A percentile compares a stretch with the other conserved stretches of the same genome.
These are phyloP conservation scores for Adiantum capillusveneris DNA, from an alignment of 75 land plant genomes.

Conservation along the genomic window DNA sequence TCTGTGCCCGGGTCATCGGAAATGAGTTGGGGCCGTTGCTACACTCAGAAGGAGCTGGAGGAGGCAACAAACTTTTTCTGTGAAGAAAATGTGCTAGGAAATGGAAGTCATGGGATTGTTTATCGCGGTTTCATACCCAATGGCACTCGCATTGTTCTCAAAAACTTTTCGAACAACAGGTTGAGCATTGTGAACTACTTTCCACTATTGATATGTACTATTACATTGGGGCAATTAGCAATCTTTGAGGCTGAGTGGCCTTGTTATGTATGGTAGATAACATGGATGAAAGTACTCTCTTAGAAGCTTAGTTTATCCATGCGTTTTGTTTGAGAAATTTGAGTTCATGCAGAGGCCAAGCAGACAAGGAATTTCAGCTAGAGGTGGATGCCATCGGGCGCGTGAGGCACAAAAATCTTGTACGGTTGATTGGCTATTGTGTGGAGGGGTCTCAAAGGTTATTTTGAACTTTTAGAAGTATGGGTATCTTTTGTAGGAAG, in stretches of 20 bases:
- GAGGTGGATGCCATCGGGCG: slow-evolving; percentile 96
- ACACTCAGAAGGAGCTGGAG: slow-evolving; percentile 71
- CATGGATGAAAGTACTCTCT: no score
- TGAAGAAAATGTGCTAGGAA: slow-evolving; percentile 53
- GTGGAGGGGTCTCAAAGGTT: slow-evolving; percentile 91
- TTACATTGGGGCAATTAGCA: no score
- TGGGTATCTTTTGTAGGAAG: neutral
- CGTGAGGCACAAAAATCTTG: slow-evolving; percentile 91
- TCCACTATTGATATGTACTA: no score
- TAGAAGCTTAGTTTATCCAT: no score
- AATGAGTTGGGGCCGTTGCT: slow-evolving; percentile 85
- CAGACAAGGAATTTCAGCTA: slow-evolving; percentile 90
- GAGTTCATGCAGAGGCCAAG: slow-evolving; percentile 60
- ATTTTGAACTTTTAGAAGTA: neutral
- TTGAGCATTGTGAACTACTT: neutral
- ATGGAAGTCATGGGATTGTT: slow-evolving; percentile 76
- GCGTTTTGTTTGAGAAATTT: neutral
- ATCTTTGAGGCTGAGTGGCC: no score
- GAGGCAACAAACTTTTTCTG: slow-evolving; percentile 59
- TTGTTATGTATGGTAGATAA: no score
- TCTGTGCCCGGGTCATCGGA: no score
- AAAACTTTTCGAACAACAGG: slow-evolving; percentile 67
- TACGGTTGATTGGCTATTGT: slow-evolving; percentile 87
- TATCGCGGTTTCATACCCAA: slow-evolving; percentile 20
- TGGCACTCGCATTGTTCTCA: slow-evolving; percentile 65